Evolutionary conservation across 2,329 filamentous ascomycete genomes (phyloP).

Genomic region (Aspergillus fumigatus): DNA sequence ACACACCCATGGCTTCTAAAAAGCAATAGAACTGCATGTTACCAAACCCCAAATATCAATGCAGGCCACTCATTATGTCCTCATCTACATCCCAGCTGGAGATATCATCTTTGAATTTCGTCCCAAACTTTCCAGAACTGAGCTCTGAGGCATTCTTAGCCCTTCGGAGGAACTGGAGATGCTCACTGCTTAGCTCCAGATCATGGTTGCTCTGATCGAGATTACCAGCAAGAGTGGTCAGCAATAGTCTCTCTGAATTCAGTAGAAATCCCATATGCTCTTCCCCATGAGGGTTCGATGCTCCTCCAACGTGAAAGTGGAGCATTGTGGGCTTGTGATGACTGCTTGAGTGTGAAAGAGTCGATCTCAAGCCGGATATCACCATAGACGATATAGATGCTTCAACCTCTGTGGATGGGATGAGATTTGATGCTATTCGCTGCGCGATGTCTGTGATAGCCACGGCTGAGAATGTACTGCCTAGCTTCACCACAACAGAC

Average conservation of each 20-base stretch:
- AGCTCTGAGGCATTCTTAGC: conserved; percentile 35
- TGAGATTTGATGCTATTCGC: conserved; percentile 26
- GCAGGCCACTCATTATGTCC: conserved; percentile 37
- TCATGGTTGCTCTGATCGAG: conserved; percentile 53
- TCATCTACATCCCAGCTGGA: conserved; percentile 32
- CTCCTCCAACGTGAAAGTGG: conserved; percentile 45
- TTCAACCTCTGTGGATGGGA: conserved; percentile 26
- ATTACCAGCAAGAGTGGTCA: conserved; percentile 48
- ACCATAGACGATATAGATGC: conserved; percentile 44
- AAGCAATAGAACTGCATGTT: background rate
- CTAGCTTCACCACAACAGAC: conserved; percentile 69
- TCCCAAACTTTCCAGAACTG: conserved; percentile 14
- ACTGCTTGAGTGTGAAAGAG: conserved; percentile 42
- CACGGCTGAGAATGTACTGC: conserved; percentile 65
- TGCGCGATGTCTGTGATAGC: conserved; percentile 47
- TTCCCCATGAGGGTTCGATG: conserved; percentile 35
- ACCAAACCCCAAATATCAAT: conserved; percentile 8
- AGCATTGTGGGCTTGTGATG: conserved; percentile 44
- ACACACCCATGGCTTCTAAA: background rate
- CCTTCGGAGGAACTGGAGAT: conserved; percentile 50
- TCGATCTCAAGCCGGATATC: conserved; percentile 47
- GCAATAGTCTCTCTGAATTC: conserved; percentile 46
- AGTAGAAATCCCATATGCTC: conserved; percentile 39
- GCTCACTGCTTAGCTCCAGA: conserved; percentile 56
- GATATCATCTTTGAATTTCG: conserved; percentile 7